These are phyloP conservation scores for Cymodocea nodosa DNA, from an alignment of 116 monocot genomes.

Conservation along the genomic window DNA sequence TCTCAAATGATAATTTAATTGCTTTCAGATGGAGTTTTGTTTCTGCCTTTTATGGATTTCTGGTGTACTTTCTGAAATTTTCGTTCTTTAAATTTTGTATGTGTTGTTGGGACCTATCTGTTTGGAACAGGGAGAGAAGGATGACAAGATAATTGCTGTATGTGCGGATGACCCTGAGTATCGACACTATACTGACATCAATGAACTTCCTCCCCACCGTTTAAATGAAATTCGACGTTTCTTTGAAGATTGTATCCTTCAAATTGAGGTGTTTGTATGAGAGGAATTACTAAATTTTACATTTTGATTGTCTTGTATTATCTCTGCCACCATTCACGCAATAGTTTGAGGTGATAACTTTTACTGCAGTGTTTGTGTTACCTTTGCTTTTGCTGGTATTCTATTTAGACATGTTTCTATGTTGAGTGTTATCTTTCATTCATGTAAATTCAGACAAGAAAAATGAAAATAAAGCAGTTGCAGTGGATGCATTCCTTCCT, in stretches of 20 bases:
- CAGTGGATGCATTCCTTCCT: conserved; percentile 76
- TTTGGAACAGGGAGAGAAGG: conserved; percentile 45
- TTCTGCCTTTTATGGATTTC: too few relatives aligned
- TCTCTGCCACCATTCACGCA: background rate
- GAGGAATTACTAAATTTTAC: background rate
- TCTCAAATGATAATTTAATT: background rate
- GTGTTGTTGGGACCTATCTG: background rate
- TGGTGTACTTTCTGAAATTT: too few relatives aligned
- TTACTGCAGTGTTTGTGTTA: too few relatives aligned
- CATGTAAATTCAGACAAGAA: conserved; percentile 69
- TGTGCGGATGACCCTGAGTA: conserved; percentile 84
- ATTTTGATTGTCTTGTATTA: background rate
- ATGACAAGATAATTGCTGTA: conserved; percentile 81
- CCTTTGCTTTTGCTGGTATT: too few relatives aligned
- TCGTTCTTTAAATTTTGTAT: background rate
- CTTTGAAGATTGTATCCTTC: conserved; percentile 74
- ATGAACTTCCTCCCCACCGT: conserved; percentile 64
- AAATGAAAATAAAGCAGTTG: conserved; percentile 95
- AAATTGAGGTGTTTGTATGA: background rate
- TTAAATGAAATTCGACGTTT: conserved; percentile 65
- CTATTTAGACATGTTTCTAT: background rate
- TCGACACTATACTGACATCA: conserved; percentile 56
- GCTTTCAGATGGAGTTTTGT: too few relatives aligned
- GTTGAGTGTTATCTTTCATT: conserved; percentile 9
- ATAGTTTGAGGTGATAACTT: background rate